Evolutionary conservation across 257 asterid genomes (phyloP).

Genomic region (Solanum boliviense): DNA sequence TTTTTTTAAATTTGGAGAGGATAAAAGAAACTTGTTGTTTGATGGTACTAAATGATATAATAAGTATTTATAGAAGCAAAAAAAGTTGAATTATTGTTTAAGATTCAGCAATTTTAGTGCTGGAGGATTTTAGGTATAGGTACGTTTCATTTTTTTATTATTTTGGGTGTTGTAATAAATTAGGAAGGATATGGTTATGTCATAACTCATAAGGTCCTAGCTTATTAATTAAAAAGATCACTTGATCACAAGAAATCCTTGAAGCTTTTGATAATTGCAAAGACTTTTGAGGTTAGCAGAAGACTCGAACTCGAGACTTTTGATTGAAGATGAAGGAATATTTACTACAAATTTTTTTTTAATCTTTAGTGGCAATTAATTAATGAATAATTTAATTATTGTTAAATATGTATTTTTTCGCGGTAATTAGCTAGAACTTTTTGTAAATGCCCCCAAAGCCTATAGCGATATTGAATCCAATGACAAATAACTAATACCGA

Average conservation of each 20-base stretch:
- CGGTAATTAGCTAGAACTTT: neutral
- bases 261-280: neutral
- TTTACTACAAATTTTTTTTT: no score
- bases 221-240: neutral
- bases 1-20: neutral
- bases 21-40: neutral
- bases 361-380: no score
- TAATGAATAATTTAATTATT: no score
- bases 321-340: neutral
- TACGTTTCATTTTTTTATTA: neutral
- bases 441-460: no score
- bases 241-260: neutral
- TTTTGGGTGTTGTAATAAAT: neutral
- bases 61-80: neutral
- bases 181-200: neutral
- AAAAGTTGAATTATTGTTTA: neutral
- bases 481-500: neutral
- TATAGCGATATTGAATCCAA: no score
- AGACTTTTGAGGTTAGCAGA: neutral
- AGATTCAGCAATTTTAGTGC: neutral
- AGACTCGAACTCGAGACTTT: no score
- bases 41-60: neutral
- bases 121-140: neutral
- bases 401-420: no score
- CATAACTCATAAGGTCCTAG: neutral